A percentile compares a stretch with the other conserved stretches of the same genome.
Conservation (phyloP, 2,329 filamentous ascomycete species). For the Diplodia mutila region DNA sequence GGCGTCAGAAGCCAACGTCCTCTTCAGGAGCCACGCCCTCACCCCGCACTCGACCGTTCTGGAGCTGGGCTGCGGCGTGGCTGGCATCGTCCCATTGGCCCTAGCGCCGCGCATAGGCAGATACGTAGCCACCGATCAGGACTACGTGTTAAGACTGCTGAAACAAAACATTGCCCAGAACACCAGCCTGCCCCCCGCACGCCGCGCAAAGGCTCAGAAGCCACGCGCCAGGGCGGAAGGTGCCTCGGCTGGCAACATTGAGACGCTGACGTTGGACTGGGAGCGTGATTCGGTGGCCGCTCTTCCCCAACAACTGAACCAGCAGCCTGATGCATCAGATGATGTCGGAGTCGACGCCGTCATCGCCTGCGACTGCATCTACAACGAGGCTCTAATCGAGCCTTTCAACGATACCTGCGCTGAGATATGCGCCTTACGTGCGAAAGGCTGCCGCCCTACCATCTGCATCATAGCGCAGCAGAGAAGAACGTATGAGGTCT, state of each 20-base stretch:
- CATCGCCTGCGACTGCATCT: slow-evolving; percentile 91
- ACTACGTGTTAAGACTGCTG: slow-evolving; percentile 79
- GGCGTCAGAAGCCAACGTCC: slow-evolving; percentile 62
- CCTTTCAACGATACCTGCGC: slow-evolving; percentile 82
- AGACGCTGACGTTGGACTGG: slow-evolving; percentile 66
- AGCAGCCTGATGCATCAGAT: slow-evolving; percentile 5
- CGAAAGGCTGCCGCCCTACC: slow-evolving; percentile 52
- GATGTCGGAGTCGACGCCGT: slow-evolving; percentile 67
- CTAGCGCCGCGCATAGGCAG: slow-evolving; percentile 63
- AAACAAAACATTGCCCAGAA: slow-evolving; percentile 70
- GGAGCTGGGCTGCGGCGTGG: slow-evolving; percentile 88
- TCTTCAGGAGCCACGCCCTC: slow-evolving; percentile 62
- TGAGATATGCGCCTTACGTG: slow-evolving; percentile 70
- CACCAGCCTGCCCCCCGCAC: slow-evolving; percentile 6
- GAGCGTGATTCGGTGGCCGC: slow-evolving; percentile 60
- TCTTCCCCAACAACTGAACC: slow-evolving; percentile 57
- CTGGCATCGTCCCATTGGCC: slow-evolving; percentile 74
- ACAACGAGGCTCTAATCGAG: slow-evolving; percentile 82
- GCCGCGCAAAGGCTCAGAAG: not conserved
- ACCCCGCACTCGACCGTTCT: slow-evolving; percentile 63
- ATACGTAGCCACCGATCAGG: slow-evolving; percentile 85
- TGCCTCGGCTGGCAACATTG: slow-evolving; percentile 19
- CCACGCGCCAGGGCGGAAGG: not conserved
- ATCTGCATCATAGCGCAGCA: slow-evolving; percentile 87
- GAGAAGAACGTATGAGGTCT: slow-evolving; percentile 80